A percentile compares a stretch with the other conserved stretches of the same genome.
Evolutionary conservation across 2,329 filamentous ascomycete genomes (phyloP).

Genomic region (Aspergillus sp.): DNA sequence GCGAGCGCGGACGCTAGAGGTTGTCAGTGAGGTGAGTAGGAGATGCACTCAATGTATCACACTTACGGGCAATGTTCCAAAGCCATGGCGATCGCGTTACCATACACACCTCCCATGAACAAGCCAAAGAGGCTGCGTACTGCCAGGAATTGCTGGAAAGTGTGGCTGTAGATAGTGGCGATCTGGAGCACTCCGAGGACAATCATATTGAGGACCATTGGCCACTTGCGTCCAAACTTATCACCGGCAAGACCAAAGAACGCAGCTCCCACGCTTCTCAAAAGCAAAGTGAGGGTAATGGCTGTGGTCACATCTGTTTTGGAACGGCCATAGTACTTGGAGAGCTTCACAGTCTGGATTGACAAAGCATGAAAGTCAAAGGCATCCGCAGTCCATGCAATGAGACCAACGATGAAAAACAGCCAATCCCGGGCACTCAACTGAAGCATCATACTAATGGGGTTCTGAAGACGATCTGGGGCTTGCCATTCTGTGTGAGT

Average conservation of each 20-base stretch:
- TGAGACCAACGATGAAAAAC: conserved; percentile 73
- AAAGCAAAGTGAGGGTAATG: conserved; percentile 65
- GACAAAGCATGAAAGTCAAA: conserved; percentile 82
- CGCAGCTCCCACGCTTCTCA: conserved; percentile 73
- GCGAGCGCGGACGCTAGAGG: conserved; percentile 59
- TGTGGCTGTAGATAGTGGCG: conserved; percentile 73
- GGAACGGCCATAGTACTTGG: conserved; percentile 58
- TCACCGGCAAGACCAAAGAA: conserved; percentile 77
- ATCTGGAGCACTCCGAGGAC: conserved; percentile 70
- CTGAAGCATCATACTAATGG: conserved; percentile 66
- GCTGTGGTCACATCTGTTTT: conserved; percentile 70
- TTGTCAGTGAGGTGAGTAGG: not conserved
- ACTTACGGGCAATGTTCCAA: conserved; percentile 67
- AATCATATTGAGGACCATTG: conserved; percentile 79
- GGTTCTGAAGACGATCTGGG: conserved; percentile 68
- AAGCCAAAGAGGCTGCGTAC: conserved; percentile 73
- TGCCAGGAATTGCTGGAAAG: conserved; percentile 73
- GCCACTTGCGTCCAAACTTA: conserved; percentile 76
- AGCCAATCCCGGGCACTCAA: conserved; percentile 69
- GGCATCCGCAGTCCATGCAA: conserved; percentile 77
- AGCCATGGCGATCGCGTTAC: conserved; percentile 76
- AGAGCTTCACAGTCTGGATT: conserved; percentile 73
- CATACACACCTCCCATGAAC: conserved; percentile 81
- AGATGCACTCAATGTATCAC: too few relatives aligned
- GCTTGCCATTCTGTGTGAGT: conserved; percentile 67